phyloP scores from a whole-genome alignment of 805 yeast species.

The Ogataea philodendri region DNA sequence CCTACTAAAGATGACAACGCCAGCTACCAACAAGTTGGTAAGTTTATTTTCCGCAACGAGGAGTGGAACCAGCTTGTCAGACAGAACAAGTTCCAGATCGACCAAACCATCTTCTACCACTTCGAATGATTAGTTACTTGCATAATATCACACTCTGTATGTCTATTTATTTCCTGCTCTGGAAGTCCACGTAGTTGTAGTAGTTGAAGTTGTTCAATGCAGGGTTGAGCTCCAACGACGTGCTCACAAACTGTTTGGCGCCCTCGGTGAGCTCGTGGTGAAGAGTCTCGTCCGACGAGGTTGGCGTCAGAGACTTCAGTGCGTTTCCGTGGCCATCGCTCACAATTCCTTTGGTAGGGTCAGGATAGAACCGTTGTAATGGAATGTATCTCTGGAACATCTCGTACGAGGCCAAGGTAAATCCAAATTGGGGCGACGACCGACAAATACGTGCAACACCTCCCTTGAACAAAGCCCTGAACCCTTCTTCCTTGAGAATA shows the following conservation, averaged over 20 bases:
- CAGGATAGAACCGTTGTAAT: slow-evolving; percentile 42
- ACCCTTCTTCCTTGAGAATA: slow-evolving; percentile 79
- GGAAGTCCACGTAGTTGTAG: slow-evolving; percentile 27
- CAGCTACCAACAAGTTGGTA: slow-evolving; percentile 35
- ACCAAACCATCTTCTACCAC: slow-evolving; percentile 37
- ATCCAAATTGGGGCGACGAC: slow-evolving; percentile 97
- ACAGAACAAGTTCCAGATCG: slow-evolving; percentile 32
- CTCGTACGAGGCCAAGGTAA: slow-evolving; percentile 96
- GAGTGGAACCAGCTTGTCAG: slow-evolving; percentile 39
- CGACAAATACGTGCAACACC: slow-evolving; percentile 92
- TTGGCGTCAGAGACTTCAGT: slow-evolving; percentile 27
- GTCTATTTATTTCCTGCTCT: slow-evolving; percentile 16
- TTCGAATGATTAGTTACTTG: slow-evolving; percentile 9
- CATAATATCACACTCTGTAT: slow-evolving; percentile 2
- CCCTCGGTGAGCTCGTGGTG: slow-evolving; percentile 30
- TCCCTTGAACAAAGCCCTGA: slow-evolving; percentile 89
- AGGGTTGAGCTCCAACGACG: slow-evolving; percentile 33
- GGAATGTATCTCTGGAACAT: slow-evolving; percentile 79
- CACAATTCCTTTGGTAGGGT: slow-evolving; percentile 20
- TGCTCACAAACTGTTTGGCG: slow-evolving; percentile 32
- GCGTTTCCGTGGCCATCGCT: slow-evolving; percentile 30
- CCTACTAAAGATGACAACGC: slow-evolving; percentile 5
- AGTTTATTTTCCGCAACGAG: slow-evolving; percentile 45
- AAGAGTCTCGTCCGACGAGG: slow-evolving; percentile 21
- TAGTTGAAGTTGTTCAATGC: slow-evolving; percentile 30